Evolutionary conservation across 176 grass and related monocot species (phyloP).

Genomic region (Carex littledalei): DNA sequence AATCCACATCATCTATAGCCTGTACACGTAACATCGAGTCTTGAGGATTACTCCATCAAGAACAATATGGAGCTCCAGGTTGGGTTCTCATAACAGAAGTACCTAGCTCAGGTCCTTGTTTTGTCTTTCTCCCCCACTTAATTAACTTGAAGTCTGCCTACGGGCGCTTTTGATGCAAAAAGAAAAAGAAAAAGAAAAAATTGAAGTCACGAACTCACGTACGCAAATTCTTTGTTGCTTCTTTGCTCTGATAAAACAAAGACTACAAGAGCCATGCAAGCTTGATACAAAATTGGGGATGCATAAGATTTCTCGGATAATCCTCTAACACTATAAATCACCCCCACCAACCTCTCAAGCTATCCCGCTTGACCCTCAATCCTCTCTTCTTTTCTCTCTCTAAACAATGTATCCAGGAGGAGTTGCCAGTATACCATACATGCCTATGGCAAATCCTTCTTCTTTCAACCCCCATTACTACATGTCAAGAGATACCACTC

Average conservation of each 20-base stretch:
- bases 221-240: background rate
- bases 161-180: too few relatives aligned
- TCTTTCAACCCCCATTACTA: conserved; percentile 66
- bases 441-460: conserved; percentile 37
- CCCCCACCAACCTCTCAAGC: conserved; percentile 31
- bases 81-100: background rate
- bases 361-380: conserved; percentile 31
- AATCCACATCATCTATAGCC: too few relatives aligned
- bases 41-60: background rate
- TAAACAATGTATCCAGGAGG: conserved; percentile 65
- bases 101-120: background rate
- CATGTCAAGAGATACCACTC: conserved; percentile 34
- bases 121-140: background rate
- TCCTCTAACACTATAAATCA: conserved; percentile 64
- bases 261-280: background rate
- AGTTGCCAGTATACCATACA: conserved; percentile 64
- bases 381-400: background rate
- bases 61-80: background rate
- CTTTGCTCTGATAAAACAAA: background rate
- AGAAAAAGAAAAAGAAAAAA: too few relatives aligned
- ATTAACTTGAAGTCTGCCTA: background rate
- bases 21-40: background rate
- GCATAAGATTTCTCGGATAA: conserved; percentile 16
- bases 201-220: background rate
- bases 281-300: background rate